These are phyloP conservation scores for Ascochyta rabiei DNA, from an alignment of 2,329 filamentous ascomycete species.

Conservation along the genomic window DNA sequence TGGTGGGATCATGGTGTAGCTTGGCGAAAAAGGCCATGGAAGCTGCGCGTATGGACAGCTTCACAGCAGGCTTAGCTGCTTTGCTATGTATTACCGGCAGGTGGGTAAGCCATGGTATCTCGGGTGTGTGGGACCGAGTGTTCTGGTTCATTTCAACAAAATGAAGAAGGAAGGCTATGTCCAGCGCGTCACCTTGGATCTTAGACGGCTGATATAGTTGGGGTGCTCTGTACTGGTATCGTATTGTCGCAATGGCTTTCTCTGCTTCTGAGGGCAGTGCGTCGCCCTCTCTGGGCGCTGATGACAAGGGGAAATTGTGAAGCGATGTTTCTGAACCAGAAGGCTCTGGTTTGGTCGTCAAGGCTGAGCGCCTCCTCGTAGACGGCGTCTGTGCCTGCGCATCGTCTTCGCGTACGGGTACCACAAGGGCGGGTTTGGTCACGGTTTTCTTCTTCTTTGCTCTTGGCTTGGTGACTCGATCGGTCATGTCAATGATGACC, in stretches of 20 bases:
- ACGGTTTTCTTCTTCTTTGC: conserved; percentile 30
- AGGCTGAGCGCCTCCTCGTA: conserved; percentile 5
- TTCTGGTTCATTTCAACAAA: conserved; percentile 38
- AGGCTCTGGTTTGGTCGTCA: conserved; percentile 1
- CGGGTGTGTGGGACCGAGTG: conserved; percentile 20
- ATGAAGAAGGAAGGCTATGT: conserved; percentile 38
- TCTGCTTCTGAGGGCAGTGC: conserved; percentile 18
- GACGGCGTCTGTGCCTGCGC: neutral
- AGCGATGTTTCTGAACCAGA: conserved; percentile 6
- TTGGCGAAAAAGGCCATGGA: conserved; percentile 44
- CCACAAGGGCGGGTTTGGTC: conserved; percentile 3
- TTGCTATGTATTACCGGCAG: conserved; percentile 28
- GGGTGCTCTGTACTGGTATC: conserved; percentile 33
- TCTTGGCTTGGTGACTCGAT: conserved; percentile 36
- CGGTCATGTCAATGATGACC: conserved; percentile 46
- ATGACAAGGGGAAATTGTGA: neutral
- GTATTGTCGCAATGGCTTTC: conserved; percentile 30
- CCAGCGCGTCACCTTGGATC: conserved; percentile 30
- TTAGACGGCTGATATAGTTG: conserved; percentile 34
- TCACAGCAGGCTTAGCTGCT: conserved; percentile 31
- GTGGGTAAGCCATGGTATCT: conserved; percentile 37
- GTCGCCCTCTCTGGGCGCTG: neutral
- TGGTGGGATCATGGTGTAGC: conserved; percentile 34
- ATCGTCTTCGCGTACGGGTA: conserved; percentile 1
- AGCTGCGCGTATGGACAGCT: conserved; percentile 39